These are phyloP conservation scores for Glycine soja DNA, from an alignment of 306 rosid genomes.

Conservation along the genomic window DNA sequence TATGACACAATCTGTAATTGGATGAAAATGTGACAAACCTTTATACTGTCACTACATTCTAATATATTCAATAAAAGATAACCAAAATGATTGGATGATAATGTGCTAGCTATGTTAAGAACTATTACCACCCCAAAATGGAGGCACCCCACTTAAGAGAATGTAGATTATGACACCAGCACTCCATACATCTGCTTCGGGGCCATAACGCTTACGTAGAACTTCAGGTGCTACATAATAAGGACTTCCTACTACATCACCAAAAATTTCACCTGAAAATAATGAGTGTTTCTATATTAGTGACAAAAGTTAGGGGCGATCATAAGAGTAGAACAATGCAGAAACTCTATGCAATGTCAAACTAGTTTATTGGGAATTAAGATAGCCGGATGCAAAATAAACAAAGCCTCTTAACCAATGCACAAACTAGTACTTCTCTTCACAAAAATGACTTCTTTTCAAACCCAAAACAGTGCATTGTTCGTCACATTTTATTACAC, in stretches of 20 bases:
- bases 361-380: neutral
- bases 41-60: neutral
- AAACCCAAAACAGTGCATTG: constrained; percentile 8
- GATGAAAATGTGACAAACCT: neutral
- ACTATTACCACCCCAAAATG: constrained; percentile 91
- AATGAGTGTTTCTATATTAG: constrained; percentile 42
- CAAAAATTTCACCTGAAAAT: constrained; percentile 71
- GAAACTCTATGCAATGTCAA: constrained; percentile 16
- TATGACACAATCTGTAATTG: neutral
- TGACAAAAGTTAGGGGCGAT: constrained; percentile 28
- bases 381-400: neutral
- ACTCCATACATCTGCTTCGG: constrained; percentile 94
- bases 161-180: constrained; percentile 90
- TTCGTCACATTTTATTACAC: neutral
- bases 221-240: constrained; percentile 95
- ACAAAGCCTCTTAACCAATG: constrained; percentile 16
- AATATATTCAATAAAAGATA: neutral
- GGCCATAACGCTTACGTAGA: constrained; percentile 72
- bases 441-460: neutral
- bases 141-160: constrained; percentile 95
- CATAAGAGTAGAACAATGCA: neutral
- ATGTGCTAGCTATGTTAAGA: constrained; percentile 25
- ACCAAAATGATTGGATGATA: constrained; percentile 9
- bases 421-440: neutral
- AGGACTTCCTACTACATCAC: constrained; percentile 93